Evolutionary conservation across 331 rosid species (phyloP).

Genomic region (Spiraea crenata): DNA sequence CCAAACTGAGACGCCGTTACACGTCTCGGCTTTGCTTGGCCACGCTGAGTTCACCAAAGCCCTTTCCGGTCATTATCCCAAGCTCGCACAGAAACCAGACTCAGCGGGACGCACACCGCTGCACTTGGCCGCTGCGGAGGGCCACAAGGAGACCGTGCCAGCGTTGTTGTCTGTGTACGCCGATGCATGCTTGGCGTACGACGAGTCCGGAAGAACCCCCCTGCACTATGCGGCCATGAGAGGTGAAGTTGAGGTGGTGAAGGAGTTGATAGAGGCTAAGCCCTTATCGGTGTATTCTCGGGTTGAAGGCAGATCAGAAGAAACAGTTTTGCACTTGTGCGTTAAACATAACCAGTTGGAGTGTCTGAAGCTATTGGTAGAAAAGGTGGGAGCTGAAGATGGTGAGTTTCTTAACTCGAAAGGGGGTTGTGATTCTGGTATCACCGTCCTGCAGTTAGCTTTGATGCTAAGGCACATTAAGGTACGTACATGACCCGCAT

Average conservation of each 20-base stretch:
- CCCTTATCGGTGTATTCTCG: background rate
- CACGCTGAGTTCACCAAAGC: slow-evolving; percentile 1
- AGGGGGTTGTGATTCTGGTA: background rate
- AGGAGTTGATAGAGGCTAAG: background rate
- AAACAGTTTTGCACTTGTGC: slow-evolving; percentile 22
- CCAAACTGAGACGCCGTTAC: slow-evolving; percentile 14
- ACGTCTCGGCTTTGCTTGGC: background rate
- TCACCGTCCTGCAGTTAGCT: slow-evolving; percentile 21
- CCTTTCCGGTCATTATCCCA: slow-evolving; percentile 6
- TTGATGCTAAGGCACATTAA: slow-evolving; percentile 5
- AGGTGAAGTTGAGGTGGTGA: slow-evolving; percentile 16
- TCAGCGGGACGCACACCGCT: slow-evolving; percentile 12
- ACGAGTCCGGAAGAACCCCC: slow-evolving; percentile 25
- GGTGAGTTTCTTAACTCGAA: slow-evolving; percentile 2
- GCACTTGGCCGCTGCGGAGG: slow-evolving; percentile 30
- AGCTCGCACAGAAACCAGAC: slow-evolving; percentile 19
- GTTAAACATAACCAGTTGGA: slow-evolving; percentile 17
- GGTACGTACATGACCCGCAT: background rate
- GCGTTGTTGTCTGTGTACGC: background rate
- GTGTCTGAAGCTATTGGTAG: background rate
- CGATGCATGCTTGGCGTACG: slow-evolving; percentile 4
- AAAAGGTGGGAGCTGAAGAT: background rate
- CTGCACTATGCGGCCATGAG: slow-evolving; percentile 25
- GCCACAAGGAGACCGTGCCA: slow-evolving; percentile 18
- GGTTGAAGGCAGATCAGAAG: background rate